Conservation (phyloP, 257 asterid genomes). For the Orobanche coerulescens region DNA sequence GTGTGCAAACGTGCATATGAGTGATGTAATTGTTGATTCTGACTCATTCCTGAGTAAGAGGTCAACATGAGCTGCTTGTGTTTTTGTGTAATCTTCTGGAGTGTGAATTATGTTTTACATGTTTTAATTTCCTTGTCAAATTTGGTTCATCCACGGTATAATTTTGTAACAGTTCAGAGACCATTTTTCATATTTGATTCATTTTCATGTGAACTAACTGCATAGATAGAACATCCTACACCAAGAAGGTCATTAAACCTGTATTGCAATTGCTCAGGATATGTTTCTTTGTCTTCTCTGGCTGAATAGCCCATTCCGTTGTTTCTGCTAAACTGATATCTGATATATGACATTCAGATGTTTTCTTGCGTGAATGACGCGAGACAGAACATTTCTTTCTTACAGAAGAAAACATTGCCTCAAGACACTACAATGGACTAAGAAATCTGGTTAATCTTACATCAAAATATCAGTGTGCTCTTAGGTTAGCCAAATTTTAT, state of each 20-base stretch:
- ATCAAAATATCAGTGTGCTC: conserved; percentile 3
- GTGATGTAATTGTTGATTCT: conserved; percentile 13
- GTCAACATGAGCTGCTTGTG: conserved; percentile 4
- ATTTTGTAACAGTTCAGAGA: conserved; percentile 2
- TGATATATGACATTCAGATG: not conserved
- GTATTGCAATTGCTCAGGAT: conserved; percentile 8
- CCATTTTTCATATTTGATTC: not conserved
- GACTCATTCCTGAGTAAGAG: not conserved
- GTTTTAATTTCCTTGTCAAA: not conserved
- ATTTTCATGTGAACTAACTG: conserved; percentile 12
- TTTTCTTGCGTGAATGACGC: not conserved
- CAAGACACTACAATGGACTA: not conserved
- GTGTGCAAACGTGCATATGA: conserved; percentile 1
- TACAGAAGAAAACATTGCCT: not conserved
- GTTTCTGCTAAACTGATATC: not conserved
- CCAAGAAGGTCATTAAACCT: not conserved
- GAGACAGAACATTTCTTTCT: not conserved
- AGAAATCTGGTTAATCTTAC: not conserved
- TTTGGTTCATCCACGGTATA: not conserved
- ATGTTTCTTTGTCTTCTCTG: conserved; percentile 4
- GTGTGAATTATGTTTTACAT: not conserved
- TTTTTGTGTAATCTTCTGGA: conserved; percentile 3
- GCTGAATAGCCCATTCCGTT: not conserved
- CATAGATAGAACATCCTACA: not conserved
- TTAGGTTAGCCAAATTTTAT: not conserved